These are phyloP conservation scores for Cryomyces antarcticus DNA, from an alignment of 495 filamentous ascomycete species.

Conservation along the genomic window DNA sequence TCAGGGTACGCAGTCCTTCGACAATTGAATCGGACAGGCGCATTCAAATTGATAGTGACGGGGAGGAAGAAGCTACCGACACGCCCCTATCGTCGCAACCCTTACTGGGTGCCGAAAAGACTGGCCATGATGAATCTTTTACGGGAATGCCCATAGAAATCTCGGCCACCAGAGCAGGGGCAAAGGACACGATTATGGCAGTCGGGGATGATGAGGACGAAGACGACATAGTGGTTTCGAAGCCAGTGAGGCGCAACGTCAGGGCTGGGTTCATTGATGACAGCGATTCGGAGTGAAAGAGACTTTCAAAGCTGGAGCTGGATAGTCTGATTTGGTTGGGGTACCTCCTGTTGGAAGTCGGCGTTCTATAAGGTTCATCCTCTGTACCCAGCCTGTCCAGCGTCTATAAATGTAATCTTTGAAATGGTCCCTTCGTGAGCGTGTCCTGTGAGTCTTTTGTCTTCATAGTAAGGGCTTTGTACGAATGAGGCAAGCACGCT, in stretches of 20 bases:
- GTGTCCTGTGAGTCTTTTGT: too few species aligned
- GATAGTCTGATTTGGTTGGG: too few species aligned
- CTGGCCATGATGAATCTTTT: conserved; percentile 1
- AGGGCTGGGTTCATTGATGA: conserved; percentile 34
- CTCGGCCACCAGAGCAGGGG: neutral
- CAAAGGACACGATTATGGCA: neutral
- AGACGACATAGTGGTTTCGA: conserved; percentile 6
- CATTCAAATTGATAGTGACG: neutral
- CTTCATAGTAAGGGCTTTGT: too few species aligned
- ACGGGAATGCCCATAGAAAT: conserved; percentile 9
- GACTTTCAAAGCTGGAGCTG: too few species aligned
- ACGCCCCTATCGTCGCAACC: neutral
- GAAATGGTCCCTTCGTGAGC: too few species aligned
- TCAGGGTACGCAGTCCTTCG: neutral
- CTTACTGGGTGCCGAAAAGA: neutral
- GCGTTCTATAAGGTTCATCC: too few species aligned
- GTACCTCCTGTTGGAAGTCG: too few species aligned
- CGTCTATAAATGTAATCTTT: too few species aligned
- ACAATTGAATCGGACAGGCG: conserved; percentile 3
- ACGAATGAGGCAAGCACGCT: too few species aligned
- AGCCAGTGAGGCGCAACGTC: conserved; percentile 17
- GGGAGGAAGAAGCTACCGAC: neutral
- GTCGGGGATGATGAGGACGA: conserved; percentile 6
- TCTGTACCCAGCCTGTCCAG: too few species aligned
- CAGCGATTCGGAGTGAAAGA: conserved; percentile 15